phyloP scores from a whole-genome alignment of 306 rosid genomes.

The Cicer yamashitae region DNA sequence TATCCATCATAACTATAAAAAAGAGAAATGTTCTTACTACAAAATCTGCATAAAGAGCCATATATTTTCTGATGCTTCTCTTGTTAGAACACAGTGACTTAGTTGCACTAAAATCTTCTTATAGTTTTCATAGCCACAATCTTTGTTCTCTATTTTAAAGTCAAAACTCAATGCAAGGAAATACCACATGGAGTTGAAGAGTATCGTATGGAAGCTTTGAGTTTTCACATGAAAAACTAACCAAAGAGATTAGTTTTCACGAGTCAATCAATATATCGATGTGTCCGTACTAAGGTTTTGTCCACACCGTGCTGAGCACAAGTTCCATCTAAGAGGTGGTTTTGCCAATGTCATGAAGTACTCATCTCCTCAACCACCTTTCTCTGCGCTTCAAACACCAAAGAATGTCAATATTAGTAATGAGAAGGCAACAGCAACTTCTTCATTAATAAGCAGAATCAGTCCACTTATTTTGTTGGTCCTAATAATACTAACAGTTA shows the following conservation, averaged over 20 bases:
- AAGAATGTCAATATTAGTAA: constrained; percentile 18
- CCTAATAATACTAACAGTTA: constrained; percentile 66
- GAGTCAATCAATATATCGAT: too few species aligned
- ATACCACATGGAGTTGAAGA: too few species aligned
- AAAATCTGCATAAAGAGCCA: constrained; percentile 7
- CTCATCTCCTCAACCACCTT: constrained; percentile 49
- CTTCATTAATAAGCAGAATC: constrained; percentile 61
- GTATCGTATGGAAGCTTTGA: too few species aligned
- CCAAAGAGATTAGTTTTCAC: too few species aligned
- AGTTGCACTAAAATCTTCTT: too few species aligned
- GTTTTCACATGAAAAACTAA: too few species aligned
- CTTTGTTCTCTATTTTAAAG: too few species aligned
- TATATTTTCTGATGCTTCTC: constrained; percentile 9
- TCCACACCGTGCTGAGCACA: too few species aligned
- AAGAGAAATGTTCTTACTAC: not conserved
- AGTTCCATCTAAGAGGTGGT: not conserved
- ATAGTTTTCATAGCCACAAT: too few species aligned
- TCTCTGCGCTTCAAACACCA: constrained; percentile 42
- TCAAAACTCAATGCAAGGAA: too few species aligned
- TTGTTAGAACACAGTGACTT: not conserved
- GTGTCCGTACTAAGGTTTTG: too few species aligned
- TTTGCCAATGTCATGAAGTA: constrained; percentile 39
- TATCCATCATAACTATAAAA: not conserved
- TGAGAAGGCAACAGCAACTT: constrained; percentile 48
- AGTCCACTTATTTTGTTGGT: constrained; percentile 69